These are phyloP conservation scores for Ceratocystis papillata DNA, from an alignment of 2,329 filamentous ascomycete genomes.

Conservation along the genomic window DNA sequence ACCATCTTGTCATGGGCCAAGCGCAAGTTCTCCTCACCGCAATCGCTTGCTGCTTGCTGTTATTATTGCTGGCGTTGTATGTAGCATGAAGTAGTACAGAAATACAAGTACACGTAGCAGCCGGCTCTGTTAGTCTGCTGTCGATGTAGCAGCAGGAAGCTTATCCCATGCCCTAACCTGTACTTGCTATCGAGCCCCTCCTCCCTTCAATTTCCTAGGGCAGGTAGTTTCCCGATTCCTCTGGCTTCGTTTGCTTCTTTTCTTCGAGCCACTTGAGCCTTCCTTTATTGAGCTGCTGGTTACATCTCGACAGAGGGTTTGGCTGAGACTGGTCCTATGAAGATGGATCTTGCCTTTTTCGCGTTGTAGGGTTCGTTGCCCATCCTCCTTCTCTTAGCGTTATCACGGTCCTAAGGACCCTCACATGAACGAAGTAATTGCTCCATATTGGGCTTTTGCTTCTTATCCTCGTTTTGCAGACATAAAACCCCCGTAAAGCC, in stretches of 20 bases:
- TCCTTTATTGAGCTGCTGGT: not conserved
- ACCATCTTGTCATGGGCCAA: not conserved
- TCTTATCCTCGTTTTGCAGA: not conserved
- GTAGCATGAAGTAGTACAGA: constrained; percentile 1
- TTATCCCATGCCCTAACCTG: not conserved
- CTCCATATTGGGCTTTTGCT: not conserved
- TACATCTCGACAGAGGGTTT: not conserved
- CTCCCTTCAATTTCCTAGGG: not conserved
- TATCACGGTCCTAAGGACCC: not conserved
- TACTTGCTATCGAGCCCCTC: not conserved
- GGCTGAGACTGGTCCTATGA: not conserved
- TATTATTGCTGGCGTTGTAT: not conserved
- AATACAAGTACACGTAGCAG: constrained; percentile 3
- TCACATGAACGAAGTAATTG: not conserved
- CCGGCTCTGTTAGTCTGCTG: not conserved
- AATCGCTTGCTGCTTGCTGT: not conserved
- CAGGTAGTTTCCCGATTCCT: not conserved
- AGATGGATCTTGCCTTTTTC: not conserved
- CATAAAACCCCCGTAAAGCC: not conserved
- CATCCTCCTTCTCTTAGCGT: not conserved
- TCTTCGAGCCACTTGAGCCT: not conserved
- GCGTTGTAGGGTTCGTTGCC: not conserved
- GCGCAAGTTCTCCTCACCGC: too few species aligned
- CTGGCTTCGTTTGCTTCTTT: not conserved
- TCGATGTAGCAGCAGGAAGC: not conserved